phyloP scores from a whole-genome alignment of 306 rosid species.

The Bauhinia variegata region DNA sequence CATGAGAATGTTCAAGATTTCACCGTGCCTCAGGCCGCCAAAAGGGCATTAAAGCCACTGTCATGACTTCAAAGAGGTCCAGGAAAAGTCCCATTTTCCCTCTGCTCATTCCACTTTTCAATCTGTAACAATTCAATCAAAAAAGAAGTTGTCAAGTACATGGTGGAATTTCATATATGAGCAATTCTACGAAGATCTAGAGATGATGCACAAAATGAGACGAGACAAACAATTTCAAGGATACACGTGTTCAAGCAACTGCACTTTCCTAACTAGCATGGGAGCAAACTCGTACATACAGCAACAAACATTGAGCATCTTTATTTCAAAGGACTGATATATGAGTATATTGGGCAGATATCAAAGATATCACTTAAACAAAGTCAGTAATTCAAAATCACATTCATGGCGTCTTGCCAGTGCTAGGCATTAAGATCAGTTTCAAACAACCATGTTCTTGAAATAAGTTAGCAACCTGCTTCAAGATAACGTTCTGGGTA shows the following conservation, averaged over 20 bases:
- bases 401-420: too few relatives aligned
- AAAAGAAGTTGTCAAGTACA: conserved; percentile 20
- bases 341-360: too few relatives aligned
- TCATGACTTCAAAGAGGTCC: conserved; percentile 73
- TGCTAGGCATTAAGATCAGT: too few relatives aligned
- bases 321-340: background rate
- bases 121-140: conserved; percentile 53
- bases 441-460: background rate
- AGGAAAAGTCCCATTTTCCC: conserved; percentile 77
- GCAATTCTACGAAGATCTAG: background rate
- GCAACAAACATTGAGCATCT: background rate
- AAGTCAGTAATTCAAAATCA: conserved; percentile 5
- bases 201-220: background rate
- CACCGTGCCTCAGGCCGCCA: conserved; percentile 23
- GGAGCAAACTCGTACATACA: background rate
- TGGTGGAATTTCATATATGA: background rate
- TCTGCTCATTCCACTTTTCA: conserved; percentile 88
- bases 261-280: conserved; percentile 9
- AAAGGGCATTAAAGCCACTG: conserved; percentile 16
- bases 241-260: too few relatives aligned
- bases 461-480: too few relatives aligned
- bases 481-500: too few relatives aligned
- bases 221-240: background rate
- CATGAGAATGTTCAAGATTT: conserved; percentile 38
- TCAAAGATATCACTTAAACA: background rate